Base-by-base conservation (phyloP, 495 filamentous ascomycete species). In the Talaromyces thailandensis region DNA sequence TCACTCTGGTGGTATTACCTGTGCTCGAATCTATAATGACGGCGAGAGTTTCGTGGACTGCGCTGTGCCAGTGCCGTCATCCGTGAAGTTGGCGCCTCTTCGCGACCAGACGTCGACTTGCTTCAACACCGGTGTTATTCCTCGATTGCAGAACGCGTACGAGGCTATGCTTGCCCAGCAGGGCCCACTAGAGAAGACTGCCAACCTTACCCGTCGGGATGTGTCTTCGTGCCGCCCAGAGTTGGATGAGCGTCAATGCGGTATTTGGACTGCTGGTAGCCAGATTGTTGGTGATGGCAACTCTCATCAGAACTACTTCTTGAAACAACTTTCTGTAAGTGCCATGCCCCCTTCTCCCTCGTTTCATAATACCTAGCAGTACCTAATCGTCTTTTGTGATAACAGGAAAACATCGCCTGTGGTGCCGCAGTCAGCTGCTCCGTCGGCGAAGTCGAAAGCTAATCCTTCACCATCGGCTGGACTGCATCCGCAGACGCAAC, bases 281-380 rank as follows among this genome's bases (percentile, higher is more conserved):
- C 26, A 55, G 12, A 9, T 50, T 9, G 40, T 64, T 18, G 63
- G 63, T 14, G 60, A 64, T 28, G 63, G 63, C 4, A 63, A 53
- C 25, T 61, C 63, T 16, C 35, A 64, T 16, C 60, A 64, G 61
- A 63, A 53, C n/a, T 55, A 64, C 48, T 64, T n/a, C n/a, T 5
- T 53, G 16, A 62, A 64, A 16, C 63, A 64, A 43, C 24, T 64
- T 26, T 64, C 21, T 52, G 48, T 52, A 52, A 52, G 48, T 23
- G 18, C 2, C 2, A 1, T 11, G 1, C 18, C 24, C 7, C 14
- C 48, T 24, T 1, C 2, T 40, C n/a, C n/a, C n/a, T n/a, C n/a
- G n/a, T n/a, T n/a, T n/a, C n/a, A n/a, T n/a, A n/a, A n/a, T n/a
- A n/a, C n/a, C n/a, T n/a, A n/a, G n/a, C n/a, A n/a, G n/a, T n/a